phyloP scores from a whole-genome alignment of 768 basidiomycete species.

The Chalciporus piperatus region DNA sequence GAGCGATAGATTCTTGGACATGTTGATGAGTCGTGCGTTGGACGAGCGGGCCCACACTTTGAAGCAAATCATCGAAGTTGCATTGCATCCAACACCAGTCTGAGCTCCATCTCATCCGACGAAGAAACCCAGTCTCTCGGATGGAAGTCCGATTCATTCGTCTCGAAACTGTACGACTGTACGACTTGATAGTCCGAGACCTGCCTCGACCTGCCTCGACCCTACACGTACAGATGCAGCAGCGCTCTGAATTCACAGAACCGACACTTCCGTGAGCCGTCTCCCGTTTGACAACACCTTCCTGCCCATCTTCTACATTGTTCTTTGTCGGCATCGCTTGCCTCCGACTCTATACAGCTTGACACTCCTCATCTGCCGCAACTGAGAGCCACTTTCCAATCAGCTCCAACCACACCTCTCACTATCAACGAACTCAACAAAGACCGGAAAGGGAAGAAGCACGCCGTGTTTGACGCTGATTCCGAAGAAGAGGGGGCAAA shows the following conservation, averaged over 20 bases:
- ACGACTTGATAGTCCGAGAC: slow-evolving; percentile 37
- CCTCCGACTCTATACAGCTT: slow-evolving; percentile 22
- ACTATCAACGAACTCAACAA: slow-evolving; percentile 73
- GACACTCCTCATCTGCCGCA: slow-evolving; percentile 31
- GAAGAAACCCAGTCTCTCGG: no score
- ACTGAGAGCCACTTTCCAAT: slow-evolving; percentile 47
- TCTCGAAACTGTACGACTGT: slow-evolving; percentile 45
- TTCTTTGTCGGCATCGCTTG: slow-evolving; percentile 16
- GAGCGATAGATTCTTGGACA: no score
- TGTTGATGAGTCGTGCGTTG: no score
- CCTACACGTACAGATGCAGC: slow-evolving; percentile 37
- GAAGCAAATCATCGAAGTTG: no score
- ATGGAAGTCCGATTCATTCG: slow-evolving; percentile 10
- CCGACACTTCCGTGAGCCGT: slow-evolving; percentile 20
- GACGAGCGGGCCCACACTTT: no score
- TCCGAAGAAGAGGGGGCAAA: slow-evolving; percentile 61
- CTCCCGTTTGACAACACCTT: slow-evolving; percentile 19
- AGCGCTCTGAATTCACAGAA: slow-evolving; percentile 27
- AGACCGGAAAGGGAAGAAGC: slow-evolving; percentile 91
- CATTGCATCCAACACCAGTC: no score
- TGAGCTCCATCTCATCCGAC: no score
- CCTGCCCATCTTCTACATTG: slow-evolving; percentile 22
- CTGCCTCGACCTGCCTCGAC: slow-evolving; percentile 33
- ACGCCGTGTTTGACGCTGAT: slow-evolving; percentile 68
- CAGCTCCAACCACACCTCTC: slow-evolving; percentile 40